Percentiles rank a stretch among this genome's conserved stretches.
phyloP scores from a whole-genome alignment of 176 grass and related monocot genomes.

The Carex parvula region DNA sequence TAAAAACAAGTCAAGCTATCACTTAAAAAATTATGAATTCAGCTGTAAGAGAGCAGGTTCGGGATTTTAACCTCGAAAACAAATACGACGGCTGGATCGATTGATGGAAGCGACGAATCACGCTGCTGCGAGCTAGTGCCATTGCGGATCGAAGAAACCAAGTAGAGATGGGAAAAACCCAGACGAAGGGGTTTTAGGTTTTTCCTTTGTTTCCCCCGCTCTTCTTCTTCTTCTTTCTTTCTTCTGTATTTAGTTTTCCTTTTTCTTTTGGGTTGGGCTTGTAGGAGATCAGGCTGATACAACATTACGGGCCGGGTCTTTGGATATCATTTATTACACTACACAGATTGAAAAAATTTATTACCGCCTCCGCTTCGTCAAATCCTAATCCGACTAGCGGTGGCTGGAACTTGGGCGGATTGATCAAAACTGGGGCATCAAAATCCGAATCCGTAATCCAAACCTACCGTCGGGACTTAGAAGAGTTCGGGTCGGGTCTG shows the following conservation, averaged over 20 bases:
- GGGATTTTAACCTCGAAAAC: slow-evolving; percentile 19
- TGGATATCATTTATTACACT: background rate
- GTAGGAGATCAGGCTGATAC: background rate
- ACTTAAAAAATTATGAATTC: background rate
- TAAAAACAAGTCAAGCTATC: background rate
- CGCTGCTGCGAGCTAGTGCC: slow-evolving; percentile 34
- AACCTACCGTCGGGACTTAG: slow-evolving; percentile 82
- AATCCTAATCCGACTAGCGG: background rate
- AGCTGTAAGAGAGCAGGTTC: background rate
- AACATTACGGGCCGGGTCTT: background rate
- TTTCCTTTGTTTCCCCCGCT: background rate
- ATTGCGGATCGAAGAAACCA: slow-evolving; percentile 24
- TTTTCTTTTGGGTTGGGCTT: background rate
- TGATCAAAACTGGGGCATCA: slow-evolving; percentile 68
- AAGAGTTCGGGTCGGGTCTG: slow-evolving; percentile 85
- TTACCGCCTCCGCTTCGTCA: slow-evolving; percentile 16
- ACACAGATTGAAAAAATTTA: too few species aligned
- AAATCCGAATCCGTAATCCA: slow-evolving; percentile 89
- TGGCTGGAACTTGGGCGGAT: slow-evolving; percentile 57
- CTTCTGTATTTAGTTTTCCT: background rate
- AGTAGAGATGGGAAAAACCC: background rate
- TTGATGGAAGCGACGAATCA: slow-evolving; percentile 29
- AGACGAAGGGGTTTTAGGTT: slow-evolving; percentile 35
- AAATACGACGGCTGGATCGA: background rate
- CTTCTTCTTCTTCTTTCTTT: background rate